A percentile compares a stretch with the other conserved stretches of the same genome.
These are phyloP conservation scores for Fusarium chuoi DNA, from an alignment of 2,329 filamentous ascomycete genomes.

Conservation along the genomic window DNA sequence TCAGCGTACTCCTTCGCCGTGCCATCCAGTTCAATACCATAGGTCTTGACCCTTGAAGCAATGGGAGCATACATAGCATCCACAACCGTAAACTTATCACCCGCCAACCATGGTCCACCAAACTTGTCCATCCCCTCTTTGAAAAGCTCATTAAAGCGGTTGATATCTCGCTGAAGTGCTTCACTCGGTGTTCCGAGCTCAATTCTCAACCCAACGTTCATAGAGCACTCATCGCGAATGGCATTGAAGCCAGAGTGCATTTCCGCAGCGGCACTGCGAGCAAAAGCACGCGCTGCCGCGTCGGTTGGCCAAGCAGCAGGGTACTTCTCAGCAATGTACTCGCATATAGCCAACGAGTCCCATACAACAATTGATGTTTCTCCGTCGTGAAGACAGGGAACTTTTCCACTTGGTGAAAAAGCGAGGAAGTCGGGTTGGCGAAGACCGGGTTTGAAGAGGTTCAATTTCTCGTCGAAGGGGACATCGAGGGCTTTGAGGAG, in stretches of 20 bases:
- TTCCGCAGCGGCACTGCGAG: constrained; percentile 56
- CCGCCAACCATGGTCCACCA: constrained; percentile 55
- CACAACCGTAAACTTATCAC: constrained; percentile 50
- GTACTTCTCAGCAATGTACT: constrained; percentile 57
- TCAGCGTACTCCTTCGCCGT: constrained; percentile 48
- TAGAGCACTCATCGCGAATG: constrained; percentile 55
- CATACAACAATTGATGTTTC: constrained; percentile 49
- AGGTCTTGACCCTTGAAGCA: constrained; percentile 53
- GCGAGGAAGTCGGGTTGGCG: constrained; percentile 49
- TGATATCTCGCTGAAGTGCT: constrained; percentile 49
- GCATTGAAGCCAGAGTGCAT: constrained; percentile 58
- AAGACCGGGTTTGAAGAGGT: constrained; percentile 46
- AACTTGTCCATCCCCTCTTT: constrained; percentile 52
- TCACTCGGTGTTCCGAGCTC: constrained; percentile 45
- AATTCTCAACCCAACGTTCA: constrained; percentile 55
- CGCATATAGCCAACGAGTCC: constrained; percentile 61
- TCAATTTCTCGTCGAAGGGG: constrained; percentile 54
- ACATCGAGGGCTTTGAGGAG: constrained; percentile 56
- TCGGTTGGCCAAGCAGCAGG: constrained; percentile 56
- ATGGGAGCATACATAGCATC: constrained; percentile 57
- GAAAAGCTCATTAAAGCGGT: constrained; percentile 51
- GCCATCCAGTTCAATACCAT: constrained; percentile 47
- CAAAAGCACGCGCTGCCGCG: constrained; percentile 53
- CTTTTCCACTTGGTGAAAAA: constrained; percentile 56
- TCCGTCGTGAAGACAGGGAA: constrained; percentile 53